These are phyloP conservation scores for Fusarium napiforme DNA, from an alignment of 2,329 filamentous ascomycete genomes.

Conservation along the genomic window DNA sequence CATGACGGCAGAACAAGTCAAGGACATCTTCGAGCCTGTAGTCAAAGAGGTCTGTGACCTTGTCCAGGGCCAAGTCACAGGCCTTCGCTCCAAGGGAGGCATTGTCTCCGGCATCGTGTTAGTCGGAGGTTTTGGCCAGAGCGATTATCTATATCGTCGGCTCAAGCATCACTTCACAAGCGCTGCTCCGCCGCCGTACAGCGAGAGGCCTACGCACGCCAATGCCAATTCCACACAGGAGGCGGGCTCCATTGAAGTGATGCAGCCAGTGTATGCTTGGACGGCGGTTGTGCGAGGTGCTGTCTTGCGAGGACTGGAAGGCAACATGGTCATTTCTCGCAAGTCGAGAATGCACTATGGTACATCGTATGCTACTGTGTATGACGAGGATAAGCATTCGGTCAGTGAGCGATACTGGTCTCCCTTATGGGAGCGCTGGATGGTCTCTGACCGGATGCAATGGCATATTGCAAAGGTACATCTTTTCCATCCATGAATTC, in stretches of 20 bases:
- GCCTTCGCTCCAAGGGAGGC: constrained; percentile 69
- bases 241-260: constrained; percentile 75
- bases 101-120: constrained; percentile 80
- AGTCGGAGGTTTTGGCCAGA: constrained; percentile 84
- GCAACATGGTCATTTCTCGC: constrained; percentile 80
- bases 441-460: constrained; percentile 85
- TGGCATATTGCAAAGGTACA: constrained; percentile 84
- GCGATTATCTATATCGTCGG: constrained; percentile 77
- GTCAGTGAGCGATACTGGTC: constrained; percentile 82
- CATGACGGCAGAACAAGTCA: constrained; percentile 75
- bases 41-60: constrained; percentile 76
- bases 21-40: constrained; percentile 80
- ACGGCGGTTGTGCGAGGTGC: constrained; percentile 83
- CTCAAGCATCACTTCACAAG: constrained; percentile 76
- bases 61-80: constrained; percentile 74
- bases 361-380: constrained; percentile 83
- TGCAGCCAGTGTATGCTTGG: constrained; percentile 86
- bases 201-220: constrained; percentile 75
- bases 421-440: constrained; percentile 83
- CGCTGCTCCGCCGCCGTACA: constrained; percentile 70
- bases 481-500: constrained; percentile 4
- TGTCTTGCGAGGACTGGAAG: constrained; percentile 78
- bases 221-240: constrained; percentile 59
- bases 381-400: constrained; percentile 79
- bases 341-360: constrained; percentile 82